A percentile compares a stretch with the other conserved stretches of the same genome.
Evolutionary conservation across 768 basidiomycete species (phyloP).

Genomic region (Mycena albidolilacea): DNA sequence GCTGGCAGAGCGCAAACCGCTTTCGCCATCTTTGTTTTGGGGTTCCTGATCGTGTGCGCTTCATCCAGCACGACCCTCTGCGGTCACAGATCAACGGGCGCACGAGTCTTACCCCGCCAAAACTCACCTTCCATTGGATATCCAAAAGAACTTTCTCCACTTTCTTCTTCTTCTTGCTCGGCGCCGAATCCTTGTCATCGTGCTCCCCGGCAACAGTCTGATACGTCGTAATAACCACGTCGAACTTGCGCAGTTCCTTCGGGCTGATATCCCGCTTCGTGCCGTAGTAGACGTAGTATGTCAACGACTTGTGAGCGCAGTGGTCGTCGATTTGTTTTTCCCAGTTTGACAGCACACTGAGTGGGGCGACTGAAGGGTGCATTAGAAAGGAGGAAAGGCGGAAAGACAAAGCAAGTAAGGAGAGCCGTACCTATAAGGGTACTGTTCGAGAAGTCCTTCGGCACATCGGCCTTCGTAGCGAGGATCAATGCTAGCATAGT

Average conservation of each 20-base stretch:
- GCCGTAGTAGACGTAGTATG: constrained; percentile 80
- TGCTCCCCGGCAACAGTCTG: constrained; percentile 77
- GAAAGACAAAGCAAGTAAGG: constrained; percentile 2
- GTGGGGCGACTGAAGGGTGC: background rate
- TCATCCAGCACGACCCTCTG: constrained; percentile 90
- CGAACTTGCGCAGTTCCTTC: constrained; percentile 73
- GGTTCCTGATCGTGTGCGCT: constrained; percentile 90
- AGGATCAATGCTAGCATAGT: constrained; percentile 89
- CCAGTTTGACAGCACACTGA: constrained; percentile 74
- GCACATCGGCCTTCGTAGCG: constrained; percentile 78
- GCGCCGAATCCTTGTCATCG: constrained; percentile 49
- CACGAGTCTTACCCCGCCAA: background rate
- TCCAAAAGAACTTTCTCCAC: constrained; percentile 70
- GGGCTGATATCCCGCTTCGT: constrained; percentile 71
- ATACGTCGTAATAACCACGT: constrained; percentile 90
- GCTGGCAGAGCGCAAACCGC: constrained; percentile 75
- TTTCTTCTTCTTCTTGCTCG: constrained; percentile 76
- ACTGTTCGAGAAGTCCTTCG: constrained; percentile 68
- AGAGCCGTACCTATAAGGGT: constrained; percentile 80
- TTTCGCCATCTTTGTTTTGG: constrained; percentile 86
- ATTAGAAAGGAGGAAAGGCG: background rate
- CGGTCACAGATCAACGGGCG: background rate
- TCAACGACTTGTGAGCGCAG: constrained; percentile 66
- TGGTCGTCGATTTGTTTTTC: constrained; percentile 88
- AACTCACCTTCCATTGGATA: constrained; percentile 83